Evolutionary conservation across 805 yeast species (phyloP), one percentile per base, ranked within the genome.

Genomic region (Yamadazyma akitaensis): DNA sequence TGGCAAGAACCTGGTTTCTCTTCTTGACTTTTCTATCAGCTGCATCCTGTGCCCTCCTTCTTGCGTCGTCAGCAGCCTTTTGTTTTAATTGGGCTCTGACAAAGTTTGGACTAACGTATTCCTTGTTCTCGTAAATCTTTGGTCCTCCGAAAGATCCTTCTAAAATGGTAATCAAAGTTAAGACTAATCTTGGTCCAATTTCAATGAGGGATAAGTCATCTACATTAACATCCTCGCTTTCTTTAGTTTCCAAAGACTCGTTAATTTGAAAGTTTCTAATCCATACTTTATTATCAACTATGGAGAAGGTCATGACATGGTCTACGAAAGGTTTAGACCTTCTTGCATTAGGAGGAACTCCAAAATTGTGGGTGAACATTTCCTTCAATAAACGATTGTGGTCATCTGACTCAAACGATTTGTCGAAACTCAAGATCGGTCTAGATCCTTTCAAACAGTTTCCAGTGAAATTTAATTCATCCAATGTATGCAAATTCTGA

Each of bases 91-190:
- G 97, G 11, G 99, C 88, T 74, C 99, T 86, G 34, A 85, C 92
- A 50, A 87, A 82, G 75, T 94, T 94, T 54, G 99, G 99, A 50
- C 96, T 88, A 40, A 94, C 96, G 67, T 88, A 94, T 68, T 92
- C 94, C 74, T 88, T 91, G 74, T 94, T 94, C 62, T 94, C 98
- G 69, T 88, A 94, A 54, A 94, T 90, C 77, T 91, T 89, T 53
- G 98, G 97, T 17, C 99, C 99, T 47, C 97, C 92, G 59, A 94
- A 94, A 1, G 97, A 89, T 41, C 99, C 99, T 72, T 94, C 98
- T 53, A 92, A 76, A 44, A 94, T 82, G 49, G 95, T 84, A 56
- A 94, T 91, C 53, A 85, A 83, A 2, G 98, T 92, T 73, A 94
- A 76, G 30, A 94, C 98, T 54, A 90, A 85, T 66, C 99, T 81